Evolutionary conservation across 2,329 filamentous ascomycete genomes (phyloP).

Genomic region (Dendryphion nanum): DNA sequence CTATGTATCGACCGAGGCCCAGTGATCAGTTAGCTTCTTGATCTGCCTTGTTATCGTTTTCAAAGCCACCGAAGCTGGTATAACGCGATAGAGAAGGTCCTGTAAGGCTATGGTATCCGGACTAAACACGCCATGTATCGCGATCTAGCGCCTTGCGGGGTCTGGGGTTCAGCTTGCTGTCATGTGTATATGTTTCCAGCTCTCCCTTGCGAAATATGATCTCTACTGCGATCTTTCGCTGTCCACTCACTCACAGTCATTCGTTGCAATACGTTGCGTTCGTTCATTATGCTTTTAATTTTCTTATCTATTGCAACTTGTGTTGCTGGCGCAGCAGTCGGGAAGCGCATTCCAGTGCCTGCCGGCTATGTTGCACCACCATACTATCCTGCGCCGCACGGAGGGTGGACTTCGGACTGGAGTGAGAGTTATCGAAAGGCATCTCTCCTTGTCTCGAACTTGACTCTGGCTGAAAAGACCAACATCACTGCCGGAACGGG

Average conservation of each 20-base stretch:
- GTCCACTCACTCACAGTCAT: conserved; percentile 3
- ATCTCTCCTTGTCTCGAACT: conserved; percentile 64
- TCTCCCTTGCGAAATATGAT: neutral
- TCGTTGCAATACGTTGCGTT: conserved; percentile 4
- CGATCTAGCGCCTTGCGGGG: neutral
- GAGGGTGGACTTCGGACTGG: conserved; percentile 71
- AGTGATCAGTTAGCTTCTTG: too few species aligned
- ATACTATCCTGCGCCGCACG: conserved; percentile 73
- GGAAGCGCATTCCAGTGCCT: conserved; percentile 32
- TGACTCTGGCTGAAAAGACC: conserved; percentile 79
- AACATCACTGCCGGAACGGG: conserved; percentile 73
- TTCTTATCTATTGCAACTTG: conserved; percentile 20
- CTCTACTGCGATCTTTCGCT: conserved; percentile 6
- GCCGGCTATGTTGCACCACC: conserved; percentile 44
- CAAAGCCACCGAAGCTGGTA: too few species aligned
- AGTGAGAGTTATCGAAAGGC: conserved; percentile 69
- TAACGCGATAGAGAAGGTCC: too few species aligned
- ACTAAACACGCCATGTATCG: too few species aligned
- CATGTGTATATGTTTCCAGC: neutral
- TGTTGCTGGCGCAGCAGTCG: conserved; percentile 22
- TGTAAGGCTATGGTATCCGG: too few species aligned
- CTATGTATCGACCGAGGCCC: too few species aligned
- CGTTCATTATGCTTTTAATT: conserved; percentile 18
- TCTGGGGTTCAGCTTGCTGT: neutral
- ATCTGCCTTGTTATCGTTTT: too few species aligned